Conservation (phyloP, 2,329 filamentous ascomycete genomes). For the Neopestalotiopsis rosae region DNA sequence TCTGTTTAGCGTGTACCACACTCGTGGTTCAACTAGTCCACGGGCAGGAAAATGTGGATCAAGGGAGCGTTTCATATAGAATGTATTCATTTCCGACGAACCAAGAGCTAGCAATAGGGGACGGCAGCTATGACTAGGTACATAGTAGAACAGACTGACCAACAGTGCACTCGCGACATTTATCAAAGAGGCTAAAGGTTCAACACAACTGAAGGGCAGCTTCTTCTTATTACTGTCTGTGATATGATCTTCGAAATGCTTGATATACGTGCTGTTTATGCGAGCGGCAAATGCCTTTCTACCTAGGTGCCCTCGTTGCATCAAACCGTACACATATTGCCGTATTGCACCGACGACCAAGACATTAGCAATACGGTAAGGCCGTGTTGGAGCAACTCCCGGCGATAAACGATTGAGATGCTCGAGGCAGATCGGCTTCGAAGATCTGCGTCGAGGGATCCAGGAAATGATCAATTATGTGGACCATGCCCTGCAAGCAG, state of each 20-base stretch:
- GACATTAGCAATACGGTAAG: slow-evolving; percentile 30
- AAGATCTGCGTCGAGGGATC: slow-evolving; percentile 33
- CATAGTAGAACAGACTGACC: not conserved
- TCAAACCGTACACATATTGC: too few species aligned
- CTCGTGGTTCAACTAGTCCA: not conserved
- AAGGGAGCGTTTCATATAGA: not conserved
- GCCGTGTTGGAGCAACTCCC: slow-evolving; percentile 33
- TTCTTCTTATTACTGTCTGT: too few species aligned
- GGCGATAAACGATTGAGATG: slow-evolving; percentile 30
- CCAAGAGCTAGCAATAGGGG: not conserved
- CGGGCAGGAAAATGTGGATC: not conserved
- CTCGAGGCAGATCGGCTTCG: slow-evolving; percentile 29
- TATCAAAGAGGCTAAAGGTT: too few species aligned
- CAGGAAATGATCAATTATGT: slow-evolving; percentile 31
- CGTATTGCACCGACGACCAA: not conserved
- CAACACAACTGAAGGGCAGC: too few species aligned
- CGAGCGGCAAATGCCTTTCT: too few species aligned
- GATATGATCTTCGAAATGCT: too few species aligned
- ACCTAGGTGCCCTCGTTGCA: too few species aligned
- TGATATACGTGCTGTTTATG: too few species aligned
- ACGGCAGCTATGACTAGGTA: not conserved
- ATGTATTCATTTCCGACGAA: not conserved
- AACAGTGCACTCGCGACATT: too few species aligned
- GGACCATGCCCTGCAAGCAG: slow-evolving; percentile 27
- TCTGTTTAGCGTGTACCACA: not conserved